Evolutionary conservation across 768 basidiomycete species (phyloP).

Genomic region (Psilocybe azurescens): DNA sequence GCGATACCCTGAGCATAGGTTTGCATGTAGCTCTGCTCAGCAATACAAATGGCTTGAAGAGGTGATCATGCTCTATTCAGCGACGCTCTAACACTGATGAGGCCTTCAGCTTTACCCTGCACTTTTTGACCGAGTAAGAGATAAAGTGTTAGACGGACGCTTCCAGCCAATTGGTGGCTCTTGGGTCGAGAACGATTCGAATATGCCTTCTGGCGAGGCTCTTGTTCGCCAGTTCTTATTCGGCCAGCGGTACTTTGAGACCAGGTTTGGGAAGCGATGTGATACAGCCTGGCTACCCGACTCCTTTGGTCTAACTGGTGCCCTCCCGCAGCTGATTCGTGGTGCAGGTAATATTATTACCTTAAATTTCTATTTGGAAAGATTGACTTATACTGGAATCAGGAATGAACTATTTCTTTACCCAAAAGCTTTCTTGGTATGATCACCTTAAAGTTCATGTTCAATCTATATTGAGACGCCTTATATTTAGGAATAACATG

Average conservation of each 20-base stretch:
- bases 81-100: background rate
- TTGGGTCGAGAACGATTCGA: slow-evolving; percentile 93
- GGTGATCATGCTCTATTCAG: slow-evolving; percentile 34
- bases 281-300: slow-evolving; percentile 89
- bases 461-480: background rate
- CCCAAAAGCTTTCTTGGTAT: slow-evolving; percentile 93
- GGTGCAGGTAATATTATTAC: slow-evolving; percentile 42
- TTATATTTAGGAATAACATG: slow-evolving; percentile 74
- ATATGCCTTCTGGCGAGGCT: slow-evolving; percentile 96
- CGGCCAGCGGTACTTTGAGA: slow-evolving; percentile 88
- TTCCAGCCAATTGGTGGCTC: slow-evolving; percentile 93
- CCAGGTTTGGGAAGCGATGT: slow-evolving; percentile 63
- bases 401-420: slow-evolving; percentile 96
- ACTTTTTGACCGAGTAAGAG: slow-evolving; percentile 81
- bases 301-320: slow-evolving; percentile 90
- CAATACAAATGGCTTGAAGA: slow-evolving; percentile 98
- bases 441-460: slow-evolving; percentile 16
- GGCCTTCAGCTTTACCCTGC: slow-evolving; percentile 61
- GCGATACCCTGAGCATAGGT: slow-evolving; percentile 96
- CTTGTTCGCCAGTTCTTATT: slow-evolving; percentile 91
- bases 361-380: background rate
- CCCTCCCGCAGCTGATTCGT: slow-evolving; percentile 88
- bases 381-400: slow-evolving; percentile 17
- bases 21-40: slow-evolving; percentile 82
- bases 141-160: slow-evolving; percentile 73